Percentiles rank a stretch among this genome's conserved stretches.
phyloP scores from a whole-genome alignment of 176 grass and related monocot species.

The Urochloa ruziziensis region DNA sequence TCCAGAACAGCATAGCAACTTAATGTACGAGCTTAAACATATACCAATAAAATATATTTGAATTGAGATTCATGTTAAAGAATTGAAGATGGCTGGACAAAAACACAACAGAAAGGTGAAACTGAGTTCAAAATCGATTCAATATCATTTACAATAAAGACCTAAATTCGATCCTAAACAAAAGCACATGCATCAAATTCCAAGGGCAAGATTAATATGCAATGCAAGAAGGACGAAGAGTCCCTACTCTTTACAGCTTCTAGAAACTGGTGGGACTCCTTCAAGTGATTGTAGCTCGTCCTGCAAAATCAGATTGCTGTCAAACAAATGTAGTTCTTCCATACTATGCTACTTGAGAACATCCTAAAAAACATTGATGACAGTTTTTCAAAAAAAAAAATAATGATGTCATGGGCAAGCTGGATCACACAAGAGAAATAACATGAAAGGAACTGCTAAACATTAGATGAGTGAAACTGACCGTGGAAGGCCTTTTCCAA shows the following conservation, averaged over 20 bases:
- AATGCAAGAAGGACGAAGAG: not conserved
- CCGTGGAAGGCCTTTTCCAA: not conserved
- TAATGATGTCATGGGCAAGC: not conserved
- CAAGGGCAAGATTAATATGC: not conserved
- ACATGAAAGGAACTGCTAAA: not conserved
- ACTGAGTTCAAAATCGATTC: not conserved
- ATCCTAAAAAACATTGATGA: not conserved
- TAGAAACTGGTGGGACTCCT: slow-evolving; percentile 83
- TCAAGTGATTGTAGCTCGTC: slow-evolving; percentile 87
- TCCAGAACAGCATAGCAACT: not conserved
- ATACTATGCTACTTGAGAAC: not conserved
- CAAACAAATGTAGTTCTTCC: not conserved
- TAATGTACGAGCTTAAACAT: not conserved
- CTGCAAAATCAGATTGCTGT: slow-evolving; percentile 38
- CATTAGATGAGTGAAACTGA: not conserved
- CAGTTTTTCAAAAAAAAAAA: not conserved
- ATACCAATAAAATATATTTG: not conserved
- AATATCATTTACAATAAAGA: not conserved
- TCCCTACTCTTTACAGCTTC: slow-evolving; percentile 96
- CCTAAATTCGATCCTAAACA: not conserved
- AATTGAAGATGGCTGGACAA: not conserved
- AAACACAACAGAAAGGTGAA: not conserved
- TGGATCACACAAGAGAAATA: not conserved
- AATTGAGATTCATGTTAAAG: not conserved
- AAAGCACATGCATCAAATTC: not conserved